phyloP scores from a whole-genome alignment of 2,329 filamentous ascomycete species.

The Cytospora piceicola region DNA sequence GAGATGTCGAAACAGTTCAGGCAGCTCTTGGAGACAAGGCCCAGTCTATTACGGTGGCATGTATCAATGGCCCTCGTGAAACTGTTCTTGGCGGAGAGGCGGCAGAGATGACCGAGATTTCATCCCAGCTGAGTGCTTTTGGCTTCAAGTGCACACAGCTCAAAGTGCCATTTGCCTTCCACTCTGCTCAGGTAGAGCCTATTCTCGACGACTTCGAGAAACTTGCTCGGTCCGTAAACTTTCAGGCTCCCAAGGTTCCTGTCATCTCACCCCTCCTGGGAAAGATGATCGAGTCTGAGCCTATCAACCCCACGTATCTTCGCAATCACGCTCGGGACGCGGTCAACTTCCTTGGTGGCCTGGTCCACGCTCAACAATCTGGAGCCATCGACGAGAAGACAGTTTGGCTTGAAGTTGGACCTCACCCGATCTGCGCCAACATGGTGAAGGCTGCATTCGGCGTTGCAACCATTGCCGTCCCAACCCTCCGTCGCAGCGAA shows the following conservation, averaged over 20 bases:
- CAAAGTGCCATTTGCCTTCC: slow-evolving; percentile 57
- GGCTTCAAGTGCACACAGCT: slow-evolving; percentile 51
- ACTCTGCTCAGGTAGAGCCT: slow-evolving; percentile 57
- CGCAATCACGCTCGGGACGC: slow-evolving; percentile 67
- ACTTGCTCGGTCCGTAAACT: slow-evolving; percentile 45
- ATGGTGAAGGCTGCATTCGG: slow-evolving; percentile 70
- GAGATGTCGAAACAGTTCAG: slow-evolving; percentile 54
- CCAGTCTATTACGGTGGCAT: slow-evolving; percentile 59
- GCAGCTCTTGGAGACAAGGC: slow-evolving; percentile 52
- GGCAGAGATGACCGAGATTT: slow-evolving; percentile 49
- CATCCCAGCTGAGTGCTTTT: slow-evolving; percentile 39
- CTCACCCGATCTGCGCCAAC: slow-evolving; percentile 69
- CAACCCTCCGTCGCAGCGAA: slow-evolving; percentile 66
- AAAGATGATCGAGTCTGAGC: slow-evolving; percentile 60
- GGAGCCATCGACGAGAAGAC: slow-evolving; percentile 67
- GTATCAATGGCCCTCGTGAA: slow-evolving; percentile 75
- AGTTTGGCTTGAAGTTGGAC: slow-evolving; percentile 74
- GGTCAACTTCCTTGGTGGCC: slow-evolving; percentile 69
- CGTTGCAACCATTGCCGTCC: slow-evolving; percentile 55
- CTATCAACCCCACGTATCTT: slow-evolving; percentile 65
- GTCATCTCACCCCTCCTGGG: slow-evolving; percentile 71
- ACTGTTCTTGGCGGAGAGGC: slow-evolving; percentile 67
- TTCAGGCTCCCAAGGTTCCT: slow-evolving; percentile 54
- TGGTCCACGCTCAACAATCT: slow-evolving; percentile 61
- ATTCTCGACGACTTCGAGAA: slow-evolving; percentile 63